Evolutionary conservation across 1,284 basidiomycete species (phyloP), one percentile per base, ranked within the genome.

Genomic region (Wolfiporia cocos): DNA sequence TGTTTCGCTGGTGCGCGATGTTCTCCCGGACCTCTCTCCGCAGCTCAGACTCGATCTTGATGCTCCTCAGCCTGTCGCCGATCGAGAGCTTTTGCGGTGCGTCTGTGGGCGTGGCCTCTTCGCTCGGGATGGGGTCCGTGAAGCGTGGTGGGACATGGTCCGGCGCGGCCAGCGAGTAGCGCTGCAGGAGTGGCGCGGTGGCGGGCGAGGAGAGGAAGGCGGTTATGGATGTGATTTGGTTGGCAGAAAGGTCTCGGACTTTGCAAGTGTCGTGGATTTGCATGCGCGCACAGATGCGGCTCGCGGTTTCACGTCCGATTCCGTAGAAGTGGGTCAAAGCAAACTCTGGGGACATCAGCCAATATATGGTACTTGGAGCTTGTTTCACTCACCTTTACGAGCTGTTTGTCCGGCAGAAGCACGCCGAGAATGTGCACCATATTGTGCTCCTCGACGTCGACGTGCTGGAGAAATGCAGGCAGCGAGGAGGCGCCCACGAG

Each of bases 121-220:
- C 14, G 10, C 46, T 45, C 42, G 71, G 65, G 24, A 73, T 64
- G 23, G 77, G 63, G 37, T 67, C 67, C 14, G 67, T 69, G 19
- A 69, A 56, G 21, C 73, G 68, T 12, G 68, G 69, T 12, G 79
- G 68, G 21, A 63, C 59, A 58, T 73, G 83, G 39, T 63, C 51
- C 10, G 70, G 66, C 5, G 66, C 49, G 1, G 86, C 86, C 32
- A 87, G 74, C 11, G 80, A 82, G 51, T 74, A 74, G 41, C 69
- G 76, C 32, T 74, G 78, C 22, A 76, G 70, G 18, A 76, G 73
- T 10, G 74, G 69, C 12, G 81, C 74, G 19, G 84, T 86, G 20
- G 75, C 67, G 0, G 92, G 92, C 0, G 90, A 89, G 1, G 90
- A 92, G 11, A 95, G 79, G 64, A 92, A 92, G 10, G 92, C 88